Evolutionary conservation across 768 basidiomycete species (phyloP).

Genomic region (Kwoniella europaea): DNA sequence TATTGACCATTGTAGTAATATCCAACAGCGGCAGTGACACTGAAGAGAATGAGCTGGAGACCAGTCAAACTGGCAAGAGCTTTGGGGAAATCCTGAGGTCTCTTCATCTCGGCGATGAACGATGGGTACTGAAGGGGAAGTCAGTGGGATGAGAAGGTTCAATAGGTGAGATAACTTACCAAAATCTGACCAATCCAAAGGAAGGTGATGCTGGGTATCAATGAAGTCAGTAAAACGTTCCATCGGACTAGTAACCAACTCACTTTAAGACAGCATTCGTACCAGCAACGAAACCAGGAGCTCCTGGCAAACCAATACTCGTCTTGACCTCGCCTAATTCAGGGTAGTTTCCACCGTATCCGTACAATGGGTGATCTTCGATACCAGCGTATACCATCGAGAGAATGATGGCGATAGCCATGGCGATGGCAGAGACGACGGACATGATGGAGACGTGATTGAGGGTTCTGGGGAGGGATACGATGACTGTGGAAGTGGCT

Average conservation of each 20-base stretch:
- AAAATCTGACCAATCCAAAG: conserved; percentile 53
- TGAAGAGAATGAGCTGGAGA: conserved; percentile 46
- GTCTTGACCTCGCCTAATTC: conserved; percentile 43
- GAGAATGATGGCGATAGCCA: conserved; percentile 52
- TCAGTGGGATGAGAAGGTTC: not conserved
- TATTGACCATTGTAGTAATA: conserved; percentile 52
- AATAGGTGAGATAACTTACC: conserved; percentile 6
- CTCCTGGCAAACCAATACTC: conserved; percentile 42
- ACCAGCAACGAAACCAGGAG: conserved; percentile 44
- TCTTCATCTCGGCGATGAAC: conserved; percentile 59
- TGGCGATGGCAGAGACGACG: conserved; percentile 46
- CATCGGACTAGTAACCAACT: conserved; percentile 6
- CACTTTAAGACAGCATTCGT: conserved; percentile 52
- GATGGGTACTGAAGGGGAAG: conserved; percentile 38
- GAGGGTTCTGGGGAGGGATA: conserved; percentile 49
- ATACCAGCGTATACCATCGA: conserved; percentile 50
- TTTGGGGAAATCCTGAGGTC: conserved; percentile 57
- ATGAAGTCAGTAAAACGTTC: not conserved
- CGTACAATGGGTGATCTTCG: conserved; percentile 47
- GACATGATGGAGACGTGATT: conserved; percentile 54
- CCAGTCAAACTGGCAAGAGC: conserved; percentile 47
- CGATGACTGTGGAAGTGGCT: conserved; percentile 33
- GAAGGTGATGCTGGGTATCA: conserved; percentile 44
- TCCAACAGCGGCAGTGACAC: conserved; percentile 47
- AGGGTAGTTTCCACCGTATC: conserved; percentile 52